A percentile compares a stretch with the other conserved stretches of the same genome.
phyloP scores from a whole-genome alignment of 2,329 filamentous ascomycete species.

The Zalaria sp. region DNA sequence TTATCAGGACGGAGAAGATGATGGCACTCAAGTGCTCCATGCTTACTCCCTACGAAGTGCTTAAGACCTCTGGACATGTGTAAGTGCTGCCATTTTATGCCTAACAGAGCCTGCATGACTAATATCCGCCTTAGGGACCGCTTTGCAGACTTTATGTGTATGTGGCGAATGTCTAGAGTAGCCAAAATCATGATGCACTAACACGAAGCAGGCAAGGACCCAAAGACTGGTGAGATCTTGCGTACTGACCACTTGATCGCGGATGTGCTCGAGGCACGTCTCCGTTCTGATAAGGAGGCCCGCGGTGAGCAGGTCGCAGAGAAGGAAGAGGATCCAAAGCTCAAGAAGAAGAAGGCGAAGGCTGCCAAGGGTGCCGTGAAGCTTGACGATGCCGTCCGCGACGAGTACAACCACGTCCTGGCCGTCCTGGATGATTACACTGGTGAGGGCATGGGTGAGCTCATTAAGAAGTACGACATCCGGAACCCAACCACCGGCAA shows the following conservation, averaged over 20 bases:
- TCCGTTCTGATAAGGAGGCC: constrained; percentile 87
- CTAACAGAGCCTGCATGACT: constrained; percentile 52
- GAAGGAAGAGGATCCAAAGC: constrained; percentile 66
- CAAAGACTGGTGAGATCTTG: constrained; percentile 92
- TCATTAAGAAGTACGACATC: constrained; percentile 87
- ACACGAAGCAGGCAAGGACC: constrained; percentile 40
- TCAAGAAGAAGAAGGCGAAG: constrained; percentile 68
- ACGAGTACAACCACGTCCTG: constrained; percentile 83
- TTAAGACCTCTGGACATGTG: constrained; percentile 89
- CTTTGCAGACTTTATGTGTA: constrained; percentile 97
- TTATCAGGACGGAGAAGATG: constrained; percentile 88
- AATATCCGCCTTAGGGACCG: constrained; percentile 41
- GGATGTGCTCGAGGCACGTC: constrained; percentile 71
- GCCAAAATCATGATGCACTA: not conserved
- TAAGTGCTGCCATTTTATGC: constrained; percentile 29
- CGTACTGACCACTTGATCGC: constrained; percentile 94
- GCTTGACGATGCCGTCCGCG: constrained; percentile 70
- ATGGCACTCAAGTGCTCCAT: constrained; percentile 89
- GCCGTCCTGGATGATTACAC: constrained; percentile 93
- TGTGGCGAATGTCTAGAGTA: constrained; percentile 22
- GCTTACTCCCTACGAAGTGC: constrained; percentile 80
- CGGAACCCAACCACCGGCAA: constrained; percentile 71
- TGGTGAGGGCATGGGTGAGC: constrained; percentile 67
- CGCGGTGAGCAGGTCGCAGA: constrained; percentile 66
- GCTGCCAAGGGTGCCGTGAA: constrained; percentile 56